Conservation (phyloP, 2,329 filamentous ascomycete genomes). For the Fusarium coffeatum region DNA sequence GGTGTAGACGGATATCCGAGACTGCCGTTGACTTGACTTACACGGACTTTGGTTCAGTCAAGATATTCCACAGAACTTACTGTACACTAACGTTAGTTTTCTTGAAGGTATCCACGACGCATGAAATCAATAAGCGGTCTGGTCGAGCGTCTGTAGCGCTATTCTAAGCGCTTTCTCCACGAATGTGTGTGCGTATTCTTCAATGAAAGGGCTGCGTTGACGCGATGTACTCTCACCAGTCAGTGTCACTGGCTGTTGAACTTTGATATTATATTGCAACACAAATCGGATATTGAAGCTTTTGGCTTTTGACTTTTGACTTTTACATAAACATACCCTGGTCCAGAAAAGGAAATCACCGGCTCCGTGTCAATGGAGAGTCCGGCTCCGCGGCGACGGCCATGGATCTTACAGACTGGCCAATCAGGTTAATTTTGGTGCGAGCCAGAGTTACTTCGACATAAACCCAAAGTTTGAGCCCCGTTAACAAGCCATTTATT, state of each 20-base stretch:
- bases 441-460: slow-evolving; percentile 4
- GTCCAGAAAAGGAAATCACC: slow-evolving; percentile 13
- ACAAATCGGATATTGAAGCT: slow-evolving; percentile 8
- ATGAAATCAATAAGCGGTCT: slow-evolving; percentile 11
- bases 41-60: slow-evolving; percentile 1
- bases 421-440: neutral
- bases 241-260: neutral
- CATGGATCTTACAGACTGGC: neutral
- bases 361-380: slow-evolving; percentile 28
- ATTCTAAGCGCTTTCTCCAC: slow-evolving; percentile 25
- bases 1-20: too few relatives aligned
- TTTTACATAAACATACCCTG: neutral
- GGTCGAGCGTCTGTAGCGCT: slow-evolving; percentile 18
- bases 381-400: slow-evolving; percentile 26
- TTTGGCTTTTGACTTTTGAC: neutral
- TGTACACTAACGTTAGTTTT: neutral
- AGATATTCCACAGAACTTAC: slow-evolving; percentile 1
- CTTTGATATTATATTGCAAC: neutral
- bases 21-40: slow-evolving; percentile 12
- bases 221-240: slow-evolving; percentile 7
- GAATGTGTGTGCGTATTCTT: neutral
- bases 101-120: slow-evolving; percentile 1
- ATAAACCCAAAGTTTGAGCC: neutral
- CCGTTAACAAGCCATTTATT: neutral
- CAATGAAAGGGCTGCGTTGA: slow-evolving; percentile 25